phyloP scores from a whole-genome alignment of 2,329 filamentous ascomycete species.

The Acrodontium crateriforme region DNA sequence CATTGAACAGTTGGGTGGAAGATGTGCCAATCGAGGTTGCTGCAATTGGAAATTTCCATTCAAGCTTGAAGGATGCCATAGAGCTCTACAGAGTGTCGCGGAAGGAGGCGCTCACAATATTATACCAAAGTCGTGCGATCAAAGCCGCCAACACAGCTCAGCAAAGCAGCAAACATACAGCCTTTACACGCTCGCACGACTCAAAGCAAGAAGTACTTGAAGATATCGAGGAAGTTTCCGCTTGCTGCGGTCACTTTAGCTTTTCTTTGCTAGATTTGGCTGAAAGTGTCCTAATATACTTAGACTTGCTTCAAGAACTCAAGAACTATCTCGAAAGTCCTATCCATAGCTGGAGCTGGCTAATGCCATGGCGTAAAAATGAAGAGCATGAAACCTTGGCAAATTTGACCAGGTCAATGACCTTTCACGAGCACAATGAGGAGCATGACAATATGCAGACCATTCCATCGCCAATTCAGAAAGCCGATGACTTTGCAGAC shows the following conservation, averaged over 20 bases:
- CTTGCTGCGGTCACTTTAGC: constrained; percentile 94
- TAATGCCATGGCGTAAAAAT: constrained; percentile 55
- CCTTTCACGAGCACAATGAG: constrained; percentile 13
- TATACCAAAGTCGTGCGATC: constrained; percentile 73
- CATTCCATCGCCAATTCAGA: constrained; percentile 16
- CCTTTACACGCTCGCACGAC: not conserved
- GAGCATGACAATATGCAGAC: constrained; percentile 10
- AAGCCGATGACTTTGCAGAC: constrained; percentile 19
- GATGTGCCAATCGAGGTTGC: constrained; percentile 45
- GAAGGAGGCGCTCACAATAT: constrained; percentile 57
- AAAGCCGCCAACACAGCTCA: constrained; percentile 24
- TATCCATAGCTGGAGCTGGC: constrained; percentile 64
- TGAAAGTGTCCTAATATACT: constrained; percentile 70
- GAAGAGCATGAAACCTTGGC: not conserved
- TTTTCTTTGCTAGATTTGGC: constrained; percentile 85
- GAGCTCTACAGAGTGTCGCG: constrained; percentile 64
- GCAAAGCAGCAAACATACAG: constrained; percentile 51
- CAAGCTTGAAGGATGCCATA: constrained; percentile 69
- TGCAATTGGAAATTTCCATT: constrained; percentile 65
- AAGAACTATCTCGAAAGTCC: constrained; percentile 51
- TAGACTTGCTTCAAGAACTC: constrained; percentile 74
- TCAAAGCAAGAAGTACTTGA: constrained; percentile 57
- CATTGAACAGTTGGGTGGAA: not conserved
- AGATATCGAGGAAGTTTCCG: constrained; percentile 92
- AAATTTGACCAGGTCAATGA: constrained; percentile 7